Evolutionary conservation across 495 filamentous ascomycete genomes (phyloP).

Genomic region (Trichoderma gamsii): DNA sequence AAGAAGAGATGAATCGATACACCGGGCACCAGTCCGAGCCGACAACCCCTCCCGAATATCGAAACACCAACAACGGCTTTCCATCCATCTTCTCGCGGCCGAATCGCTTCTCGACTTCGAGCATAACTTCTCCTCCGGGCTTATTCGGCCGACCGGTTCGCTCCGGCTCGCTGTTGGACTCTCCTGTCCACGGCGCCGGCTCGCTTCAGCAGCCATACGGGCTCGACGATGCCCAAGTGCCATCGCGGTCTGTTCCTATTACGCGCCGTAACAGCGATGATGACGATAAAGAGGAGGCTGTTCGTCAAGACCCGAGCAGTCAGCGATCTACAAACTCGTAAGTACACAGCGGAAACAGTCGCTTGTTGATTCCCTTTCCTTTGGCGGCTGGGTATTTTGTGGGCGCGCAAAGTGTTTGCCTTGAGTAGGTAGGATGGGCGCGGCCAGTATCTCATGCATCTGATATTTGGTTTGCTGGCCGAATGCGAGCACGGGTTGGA

Average conservation of each 20-base stretch:
- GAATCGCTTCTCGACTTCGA: constrained; percentile 77
- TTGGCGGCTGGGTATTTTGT: constrained; percentile 1
- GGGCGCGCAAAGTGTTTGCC: neutral
- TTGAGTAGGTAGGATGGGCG: neutral
- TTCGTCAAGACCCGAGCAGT: constrained; percentile 58
- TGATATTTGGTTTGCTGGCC: neutral
- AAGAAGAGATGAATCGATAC: constrained; percentile 58
- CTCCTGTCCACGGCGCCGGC: constrained; percentile 47
- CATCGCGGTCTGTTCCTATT: constrained; percentile 79
- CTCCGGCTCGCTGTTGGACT: constrained; percentile 64
- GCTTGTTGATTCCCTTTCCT: neutral
- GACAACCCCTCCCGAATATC: constrained; percentile 93
- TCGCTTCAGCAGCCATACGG: constrained; percentile 39
- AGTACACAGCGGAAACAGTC: constrained; percentile 32
- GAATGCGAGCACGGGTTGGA: neutral
- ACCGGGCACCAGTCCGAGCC: constrained; percentile 81
- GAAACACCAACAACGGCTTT: constrained; percentile 56
- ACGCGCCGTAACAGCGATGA: constrained; percentile 81
- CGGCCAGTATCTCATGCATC: neutral
- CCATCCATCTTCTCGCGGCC: constrained; percentile 68
- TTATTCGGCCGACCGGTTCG: constrained; percentile 67
- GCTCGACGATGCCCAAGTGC: constrained; percentile 48
- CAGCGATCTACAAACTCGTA: constrained; percentile 62
- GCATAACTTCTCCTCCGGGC: constrained; percentile 71
- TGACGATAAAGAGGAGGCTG: constrained; percentile 62